Base-by-base conservation (phyloP, 2,329 filamentous ascomycete species). In the Escovopsis weberi region DNA sequence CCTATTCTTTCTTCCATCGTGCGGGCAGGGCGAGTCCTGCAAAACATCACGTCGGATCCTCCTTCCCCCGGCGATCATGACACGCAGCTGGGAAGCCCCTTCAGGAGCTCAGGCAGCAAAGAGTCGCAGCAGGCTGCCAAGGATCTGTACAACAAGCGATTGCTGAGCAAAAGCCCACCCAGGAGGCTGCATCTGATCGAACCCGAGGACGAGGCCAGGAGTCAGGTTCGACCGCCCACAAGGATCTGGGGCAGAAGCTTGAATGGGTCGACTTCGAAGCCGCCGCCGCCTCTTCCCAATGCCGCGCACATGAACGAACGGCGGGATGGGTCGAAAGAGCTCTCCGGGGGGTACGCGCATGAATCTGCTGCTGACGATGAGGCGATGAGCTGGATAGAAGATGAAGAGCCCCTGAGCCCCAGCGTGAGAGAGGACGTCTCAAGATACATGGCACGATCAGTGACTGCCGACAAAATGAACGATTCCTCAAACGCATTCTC, bases 31-130 rank as follows among this genome's bases (percentile, higher is more conserved):
- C 63, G 70, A 39, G 72, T 67, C 28, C 56, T 78, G 12, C 74
- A 77, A 51, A 73, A 66, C 45, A 69, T 78, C 33, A 73, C 74
- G 10, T 75, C 73, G 0, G 74, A 77, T 47, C 70, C 71, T 7
- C 71, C 73, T 0, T 76, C 74, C 0, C 74, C 74, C 1, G 68
- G 69, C 40, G 63, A 57, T 6, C 63, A 62, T n/a, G 69, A 71
- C 37, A 63, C 64, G 32, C 66, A 68, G 10, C 58, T 78, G 2
- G 65, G 72, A 12, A 78, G 74, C 43, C 74, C 74, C 0, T 78
- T 78, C 48, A 64, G 68, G 41, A 57, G 59, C 36, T 62, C 62
- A 8, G 59, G 50, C 12, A 60, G 56, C 44, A 62, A 56, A 43
- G 61, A 64, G 26, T 50, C 59, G 5, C 56, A 55, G 28, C 53